phyloP scores from a whole-genome alignment of 1,284 basidiomycete genomes.

The Coniophora puteana region DNA sequence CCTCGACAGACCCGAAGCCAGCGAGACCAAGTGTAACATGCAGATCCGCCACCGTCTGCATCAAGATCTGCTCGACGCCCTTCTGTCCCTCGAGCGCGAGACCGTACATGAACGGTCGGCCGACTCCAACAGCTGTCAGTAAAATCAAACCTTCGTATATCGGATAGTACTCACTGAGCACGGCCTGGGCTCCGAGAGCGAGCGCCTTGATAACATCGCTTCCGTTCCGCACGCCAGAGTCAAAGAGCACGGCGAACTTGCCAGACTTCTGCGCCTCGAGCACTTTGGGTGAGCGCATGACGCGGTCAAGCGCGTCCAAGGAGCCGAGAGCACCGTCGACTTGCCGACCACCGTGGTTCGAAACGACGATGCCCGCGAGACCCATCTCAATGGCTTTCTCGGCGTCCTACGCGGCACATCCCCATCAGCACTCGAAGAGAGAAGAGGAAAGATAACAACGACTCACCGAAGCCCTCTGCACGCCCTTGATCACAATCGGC shows the following conservation, averaged over 20 bases:
- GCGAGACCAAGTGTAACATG: conserved; percentile 50
- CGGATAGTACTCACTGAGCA: conserved; percentile 47
- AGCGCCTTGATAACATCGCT: conserved; percentile 77
- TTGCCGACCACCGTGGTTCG: conserved; percentile 84
- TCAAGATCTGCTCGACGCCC: conserved; percentile 65
- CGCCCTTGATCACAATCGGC: conserved; percentile 70
- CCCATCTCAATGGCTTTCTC: conserved; percentile 65
- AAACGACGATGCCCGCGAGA: conserved; percentile 76
- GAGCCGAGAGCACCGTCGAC: conserved; percentile 80
- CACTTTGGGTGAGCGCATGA: conserved; percentile 59
- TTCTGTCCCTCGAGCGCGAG: conserved; percentile 58
- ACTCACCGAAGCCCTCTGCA: conserved; percentile 50
- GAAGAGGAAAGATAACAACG: too few species aligned
- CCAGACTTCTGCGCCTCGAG: conserved; percentile 53
- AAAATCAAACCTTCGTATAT: background rate
- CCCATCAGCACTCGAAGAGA: background rate
- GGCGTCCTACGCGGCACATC: conserved; percentile 49
- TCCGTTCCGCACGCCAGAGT: conserved; percentile 77
- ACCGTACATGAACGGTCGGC: conserved; percentile 60
- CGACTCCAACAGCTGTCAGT: conserved; percentile 35
- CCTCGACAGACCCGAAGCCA: conserved; percentile 42
- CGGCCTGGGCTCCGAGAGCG: conserved; percentile 64
- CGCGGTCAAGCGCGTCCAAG: conserved; percentile 62
- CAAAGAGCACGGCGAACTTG: conserved; percentile 72
- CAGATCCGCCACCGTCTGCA: conserved; percentile 58